Evolutionary conservation across 176 grass and related monocot genomes (phyloP).

Genomic region (Carex pumila): DNA sequence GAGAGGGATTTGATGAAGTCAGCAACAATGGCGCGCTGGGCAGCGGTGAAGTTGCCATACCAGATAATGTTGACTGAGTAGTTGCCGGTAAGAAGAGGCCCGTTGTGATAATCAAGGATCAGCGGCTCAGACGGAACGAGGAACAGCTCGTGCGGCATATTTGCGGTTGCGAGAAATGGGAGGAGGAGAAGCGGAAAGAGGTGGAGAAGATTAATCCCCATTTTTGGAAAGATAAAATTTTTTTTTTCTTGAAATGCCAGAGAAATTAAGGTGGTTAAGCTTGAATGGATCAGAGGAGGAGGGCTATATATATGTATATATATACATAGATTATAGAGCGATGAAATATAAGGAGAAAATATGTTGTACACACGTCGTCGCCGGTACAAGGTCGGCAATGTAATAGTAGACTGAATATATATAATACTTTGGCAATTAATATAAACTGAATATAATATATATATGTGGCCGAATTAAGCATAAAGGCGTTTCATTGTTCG

Average conservation of each 20-base stretch:
- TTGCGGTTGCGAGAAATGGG: slow-evolving; percentile 17
- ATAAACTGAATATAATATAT: not conserved
- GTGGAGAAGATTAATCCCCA: slow-evolving; percentile 1
- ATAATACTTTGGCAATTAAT: not conserved
- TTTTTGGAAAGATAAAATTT: not conserved
- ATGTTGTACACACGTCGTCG: slow-evolving; percentile 13
- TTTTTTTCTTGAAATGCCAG: not conserved
- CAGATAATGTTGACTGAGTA: slow-evolving; percentile 60
- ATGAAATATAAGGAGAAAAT: not conserved
- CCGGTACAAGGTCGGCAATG: not conserved
- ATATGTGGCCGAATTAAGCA: not conserved
- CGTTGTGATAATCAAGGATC: slow-evolving; percentile 58
- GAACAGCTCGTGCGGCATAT: slow-evolving; percentile 47
- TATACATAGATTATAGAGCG: not conserved
- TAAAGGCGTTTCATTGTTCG: not conserved
- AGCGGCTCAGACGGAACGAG: slow-evolving; percentile 55
- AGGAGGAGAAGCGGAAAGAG: slow-evolving; percentile 20
- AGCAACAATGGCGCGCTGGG: slow-evolving; percentile 47
- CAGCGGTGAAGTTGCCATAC: slow-evolving; percentile 56
- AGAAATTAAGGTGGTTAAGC: not conserved
- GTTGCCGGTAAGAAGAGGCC: slow-evolving; percentile 56
- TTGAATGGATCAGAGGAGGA: not conserved
- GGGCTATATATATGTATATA: not conserved
- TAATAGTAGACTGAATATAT: not conserved
- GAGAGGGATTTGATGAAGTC: slow-evolving; percentile 69